Conservation (phyloP, 352 stramenopile genomes). For the Phytophthora ramorum region DNA sequence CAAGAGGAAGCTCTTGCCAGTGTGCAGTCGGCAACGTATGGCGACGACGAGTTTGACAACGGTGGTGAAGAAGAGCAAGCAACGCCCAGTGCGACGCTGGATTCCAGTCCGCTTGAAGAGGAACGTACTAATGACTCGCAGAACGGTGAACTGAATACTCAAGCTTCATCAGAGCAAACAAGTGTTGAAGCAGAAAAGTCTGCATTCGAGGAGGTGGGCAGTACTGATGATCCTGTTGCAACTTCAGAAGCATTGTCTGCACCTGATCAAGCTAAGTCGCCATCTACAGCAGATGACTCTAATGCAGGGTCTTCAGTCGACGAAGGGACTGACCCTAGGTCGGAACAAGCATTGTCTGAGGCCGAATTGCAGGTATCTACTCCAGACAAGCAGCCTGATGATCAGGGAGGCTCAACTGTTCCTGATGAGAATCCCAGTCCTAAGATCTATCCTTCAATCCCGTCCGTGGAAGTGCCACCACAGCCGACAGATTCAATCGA, state of each 20-base stretch:
- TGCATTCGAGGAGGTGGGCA: not conserved
- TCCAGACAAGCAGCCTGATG: not conserved
- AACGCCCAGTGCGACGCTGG: not conserved
- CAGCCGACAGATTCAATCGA: not conserved
- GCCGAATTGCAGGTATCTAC: constrained; percentile 1
- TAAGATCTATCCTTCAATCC: not conserved
- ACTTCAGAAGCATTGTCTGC: not conserved
- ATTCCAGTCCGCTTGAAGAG: constrained; percentile 1
- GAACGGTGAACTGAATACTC: not conserved
- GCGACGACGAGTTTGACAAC: constrained; percentile 36
- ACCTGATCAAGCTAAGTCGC: constrained; percentile 6
- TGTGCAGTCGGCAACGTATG: constrained; percentile 18
- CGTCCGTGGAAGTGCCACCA: constrained; percentile 1
- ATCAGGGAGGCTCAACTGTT: not conserved
- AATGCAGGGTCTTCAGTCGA: constrained; percentile 3
- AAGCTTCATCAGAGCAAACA: not conserved
- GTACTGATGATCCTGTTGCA: not conserved
- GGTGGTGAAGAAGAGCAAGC: constrained; percentile 6
- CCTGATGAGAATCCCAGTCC: constrained; percentile 3
- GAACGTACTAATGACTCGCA: constrained; percentile 4
- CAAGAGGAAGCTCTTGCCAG: constrained; percentile 6
- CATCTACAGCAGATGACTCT: not conserved
- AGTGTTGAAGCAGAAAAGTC: not conserved
- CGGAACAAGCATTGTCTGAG: not conserved
- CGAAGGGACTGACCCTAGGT: not conserved